Percentiles rank a stretch among this genome's conserved stretches.
Evolutionary conservation across 1,284 basidiomycete genomes (phyloP).

Genomic region (Fistulinella staudtii): DNA sequence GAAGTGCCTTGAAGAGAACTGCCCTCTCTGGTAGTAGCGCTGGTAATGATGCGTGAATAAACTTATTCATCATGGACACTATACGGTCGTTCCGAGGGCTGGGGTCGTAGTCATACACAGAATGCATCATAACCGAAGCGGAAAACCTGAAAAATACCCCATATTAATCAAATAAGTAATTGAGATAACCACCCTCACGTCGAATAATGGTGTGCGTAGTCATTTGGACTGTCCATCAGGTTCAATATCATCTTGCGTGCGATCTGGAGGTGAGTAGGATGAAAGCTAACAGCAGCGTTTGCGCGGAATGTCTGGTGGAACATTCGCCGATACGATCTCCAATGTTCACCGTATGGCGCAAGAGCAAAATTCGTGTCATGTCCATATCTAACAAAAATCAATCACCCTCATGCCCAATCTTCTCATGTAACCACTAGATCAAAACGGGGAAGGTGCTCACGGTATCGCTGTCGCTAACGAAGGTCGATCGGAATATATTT

Average conservation of each 20-base stretch:
- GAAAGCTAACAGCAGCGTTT: constrained; percentile 1
- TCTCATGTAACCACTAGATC: background rate
- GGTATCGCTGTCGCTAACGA: constrained; percentile 5
- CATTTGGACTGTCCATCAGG: constrained; percentile 6
- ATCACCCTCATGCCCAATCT: too few relatives aligned
- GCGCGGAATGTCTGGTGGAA: constrained; percentile 1
- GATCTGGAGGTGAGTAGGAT: constrained; percentile 8
- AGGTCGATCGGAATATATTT: constrained; percentile 9
- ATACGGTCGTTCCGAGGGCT: constrained; percentile 11
- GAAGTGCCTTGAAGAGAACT: constrained; percentile 10
- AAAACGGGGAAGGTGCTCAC: constrained; percentile 1
- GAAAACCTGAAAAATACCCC: constrained; percentile 6
- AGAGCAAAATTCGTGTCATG: constrained; percentile 2
- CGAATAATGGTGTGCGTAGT: constrained; percentile 4
- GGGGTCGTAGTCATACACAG: constrained; percentile 17
- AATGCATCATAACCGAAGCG: constrained; percentile 10
- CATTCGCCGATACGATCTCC: constrained; percentile 2
- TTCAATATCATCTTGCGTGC: constrained; percentile 4
- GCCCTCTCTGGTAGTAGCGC: background rate
- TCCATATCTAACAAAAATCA: too few relatives aligned
- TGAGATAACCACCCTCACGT: background rate
- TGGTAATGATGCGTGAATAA: background rate
- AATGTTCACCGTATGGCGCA: constrained; percentile 1
- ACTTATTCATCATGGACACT: constrained; percentile 2
- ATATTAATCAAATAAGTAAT: background rate